These are phyloP conservation scores for Chrysoporthe austroafricana DNA, from an alignment of 2,329 filamentous ascomycete species.

Conservation along the genomic window DNA sequence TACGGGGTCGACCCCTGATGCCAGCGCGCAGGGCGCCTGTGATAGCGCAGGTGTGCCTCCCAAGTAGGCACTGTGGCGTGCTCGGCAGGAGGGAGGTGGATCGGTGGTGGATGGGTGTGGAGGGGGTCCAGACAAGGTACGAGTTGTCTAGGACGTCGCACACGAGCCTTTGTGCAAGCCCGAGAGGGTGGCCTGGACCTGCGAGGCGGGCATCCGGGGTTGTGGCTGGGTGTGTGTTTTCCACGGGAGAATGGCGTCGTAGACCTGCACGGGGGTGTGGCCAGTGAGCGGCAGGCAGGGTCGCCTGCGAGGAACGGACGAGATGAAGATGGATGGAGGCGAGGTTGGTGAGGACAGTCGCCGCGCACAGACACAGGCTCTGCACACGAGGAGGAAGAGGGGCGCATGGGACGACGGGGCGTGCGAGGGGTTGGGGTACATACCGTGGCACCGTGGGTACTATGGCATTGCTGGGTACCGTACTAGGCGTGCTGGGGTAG, in stretches of 20 bases:
- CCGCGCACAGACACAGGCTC: background rate
- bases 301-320: background rate
- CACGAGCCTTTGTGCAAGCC: background rate
- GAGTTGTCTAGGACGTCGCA: background rate
- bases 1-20: background rate
- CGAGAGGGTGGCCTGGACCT: background rate
- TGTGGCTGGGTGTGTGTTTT: background rate
- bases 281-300: background rate
- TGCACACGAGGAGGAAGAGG: background rate
- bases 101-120: too few species aligned
- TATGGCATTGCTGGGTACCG: too few species aligned
- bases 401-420: background rate
- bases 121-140: background rate
- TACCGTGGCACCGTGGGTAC: background rate
- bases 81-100: background rate
- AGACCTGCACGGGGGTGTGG: too few species aligned
- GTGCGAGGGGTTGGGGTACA: background rate
- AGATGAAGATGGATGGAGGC: background rate
- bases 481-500: too few species aligned
- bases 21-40: background rate
- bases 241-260: too few species aligned
- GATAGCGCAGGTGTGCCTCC: background rate
- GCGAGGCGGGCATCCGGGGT: background rate
- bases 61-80: background rate
- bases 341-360: background rate